Base-by-base conservation (phyloP, 2,329 filamentous ascomycete species). In the Huntiella savannae region DNA sequence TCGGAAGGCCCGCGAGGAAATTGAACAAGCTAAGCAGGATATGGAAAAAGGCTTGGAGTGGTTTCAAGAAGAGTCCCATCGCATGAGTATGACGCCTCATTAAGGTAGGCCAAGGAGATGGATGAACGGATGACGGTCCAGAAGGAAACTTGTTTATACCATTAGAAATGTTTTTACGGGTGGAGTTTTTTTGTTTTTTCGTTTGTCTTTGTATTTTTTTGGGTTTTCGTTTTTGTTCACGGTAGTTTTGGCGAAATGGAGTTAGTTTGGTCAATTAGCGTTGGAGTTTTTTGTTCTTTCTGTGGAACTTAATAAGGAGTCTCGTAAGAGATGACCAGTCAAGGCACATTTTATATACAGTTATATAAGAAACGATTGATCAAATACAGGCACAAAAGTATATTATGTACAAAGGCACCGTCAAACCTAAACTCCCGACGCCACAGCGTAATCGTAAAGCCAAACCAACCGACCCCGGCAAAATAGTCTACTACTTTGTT, bases 41-140 rank as follows among this genome's bases (percentile, higher is more conserved):
- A 60, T 70, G 56, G 64, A 69, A 50, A 60, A 68, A 51, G 65
- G 61, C 12, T 60, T 59, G n/a, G 57, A 60, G 15, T 70, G 67
- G 67, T 68, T 64, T 53, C 58, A 56, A 45, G 60, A 62, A 45
- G 66, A 70, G 54, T 67, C 62, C 34, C 60, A 63, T 46, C 59
- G 58, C 36, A 50, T 70, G 50, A 43, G 40, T 34, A 10, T 43
- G 28, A 36, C 34, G 34, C 34, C 34, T 36, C 7, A 11, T 12
- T 36, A 16, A 36, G 15, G 34, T n/a, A n/a, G 34, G 10, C 36
- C 17, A 3, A 32, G 11, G 35, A 7, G 10, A 19, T 2, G 22
- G 22, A 41, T 8, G 12, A 41, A 12, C 1, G 12, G 33, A 33
- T 22, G 13, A 6, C 13, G 2, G 15, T 43, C 16, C 8, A 13